Conservation (phyloP, 768 basidiomycete genomes). For the Neoboletus magnificus region DNA sequence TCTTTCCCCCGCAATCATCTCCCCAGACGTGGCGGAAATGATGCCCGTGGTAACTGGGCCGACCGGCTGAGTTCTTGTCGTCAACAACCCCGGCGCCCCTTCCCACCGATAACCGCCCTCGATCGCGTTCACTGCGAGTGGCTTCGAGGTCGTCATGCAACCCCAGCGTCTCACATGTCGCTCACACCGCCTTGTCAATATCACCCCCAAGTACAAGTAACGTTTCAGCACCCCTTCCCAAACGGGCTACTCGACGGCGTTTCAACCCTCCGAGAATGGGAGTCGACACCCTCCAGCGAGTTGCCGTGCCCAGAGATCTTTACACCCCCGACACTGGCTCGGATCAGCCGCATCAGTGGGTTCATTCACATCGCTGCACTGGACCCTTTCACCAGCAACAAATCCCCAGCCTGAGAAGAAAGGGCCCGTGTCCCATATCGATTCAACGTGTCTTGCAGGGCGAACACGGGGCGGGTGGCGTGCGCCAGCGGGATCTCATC, state of each 20-base stretch:
- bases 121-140: constrained; percentile 6
- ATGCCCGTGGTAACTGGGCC: neutral
- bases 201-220: neutral
- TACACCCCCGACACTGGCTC: neutral
- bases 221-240: constrained; percentile 2
- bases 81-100: neutral
- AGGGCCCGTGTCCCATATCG: neutral
- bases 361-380: neutral
- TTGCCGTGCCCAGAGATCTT: neutral
- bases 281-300: neutral
- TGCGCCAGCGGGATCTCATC: constrained; percentile 3
- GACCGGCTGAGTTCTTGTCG: neutral
- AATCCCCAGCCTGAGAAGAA: neutral
- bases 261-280: constrained; percentile 10
- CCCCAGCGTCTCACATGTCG: constrained; percentile 1
- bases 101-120: constrained; percentile 14
- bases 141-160: constrained; percentile 24
- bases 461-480: neutral
- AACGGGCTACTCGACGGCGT: constrained; percentile 5
- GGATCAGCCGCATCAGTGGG: neutral
- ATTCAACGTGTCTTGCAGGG: neutral
- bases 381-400: too few relatives aligned
- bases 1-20: neutral
- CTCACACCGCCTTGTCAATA: neutral
- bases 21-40: constrained; percentile 12